Conservation (phyloP, 1,284 basidiomycete species). For the Psilocybe mexicana region DNA sequence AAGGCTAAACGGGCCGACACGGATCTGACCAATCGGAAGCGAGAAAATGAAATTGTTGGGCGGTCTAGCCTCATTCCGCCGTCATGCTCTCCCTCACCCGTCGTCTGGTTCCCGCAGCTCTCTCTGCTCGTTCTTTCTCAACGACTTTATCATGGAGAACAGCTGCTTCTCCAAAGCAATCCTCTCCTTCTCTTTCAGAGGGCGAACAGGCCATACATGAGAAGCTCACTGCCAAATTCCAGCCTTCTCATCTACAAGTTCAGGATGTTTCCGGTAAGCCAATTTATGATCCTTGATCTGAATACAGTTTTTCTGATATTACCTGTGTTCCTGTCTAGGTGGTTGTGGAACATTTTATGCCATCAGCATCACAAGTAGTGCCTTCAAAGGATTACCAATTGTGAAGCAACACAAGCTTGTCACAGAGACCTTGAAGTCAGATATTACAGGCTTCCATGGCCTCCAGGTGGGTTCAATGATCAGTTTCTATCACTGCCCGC, state of each 20-base stretch:
- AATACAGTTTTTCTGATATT: not conserved
- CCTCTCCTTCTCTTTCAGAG: constrained; percentile 38
- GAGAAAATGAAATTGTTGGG: constrained; percentile 1
- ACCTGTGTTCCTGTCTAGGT: constrained; percentile 47
- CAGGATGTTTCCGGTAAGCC: constrained; percentile 85
- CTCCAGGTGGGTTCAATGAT: constrained; percentile 71
- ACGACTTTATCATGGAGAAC: constrained; percentile 12
- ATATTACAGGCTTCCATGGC: constrained; percentile 92
- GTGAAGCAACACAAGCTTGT: constrained; percentile 96
- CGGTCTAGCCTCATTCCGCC: constrained; percentile 7
- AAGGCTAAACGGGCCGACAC: not conserved
- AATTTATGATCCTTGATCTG: not conserved
- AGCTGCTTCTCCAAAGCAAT: constrained; percentile 15
- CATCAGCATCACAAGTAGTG: constrained; percentile 82
- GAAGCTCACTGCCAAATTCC: constrained; percentile 75
- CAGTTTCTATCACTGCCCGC: not conserved
- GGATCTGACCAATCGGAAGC: constrained; percentile 16
- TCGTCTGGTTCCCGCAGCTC: constrained; percentile 13
- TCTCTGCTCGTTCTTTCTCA: constrained; percentile 18
- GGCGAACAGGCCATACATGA: constrained; percentile 72
- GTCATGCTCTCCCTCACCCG: constrained; percentile 22
- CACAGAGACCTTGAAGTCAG: constrained; percentile 84
- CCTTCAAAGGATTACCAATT: constrained; percentile 84
- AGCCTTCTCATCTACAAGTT: constrained; percentile 76
- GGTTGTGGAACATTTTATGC: constrained; percentile 97